Evolutionary conservation across 805 yeast species (phyloP), one percentile per base, ranked within the genome.

Genomic region (Metschnikowia gelsemii): DNA sequence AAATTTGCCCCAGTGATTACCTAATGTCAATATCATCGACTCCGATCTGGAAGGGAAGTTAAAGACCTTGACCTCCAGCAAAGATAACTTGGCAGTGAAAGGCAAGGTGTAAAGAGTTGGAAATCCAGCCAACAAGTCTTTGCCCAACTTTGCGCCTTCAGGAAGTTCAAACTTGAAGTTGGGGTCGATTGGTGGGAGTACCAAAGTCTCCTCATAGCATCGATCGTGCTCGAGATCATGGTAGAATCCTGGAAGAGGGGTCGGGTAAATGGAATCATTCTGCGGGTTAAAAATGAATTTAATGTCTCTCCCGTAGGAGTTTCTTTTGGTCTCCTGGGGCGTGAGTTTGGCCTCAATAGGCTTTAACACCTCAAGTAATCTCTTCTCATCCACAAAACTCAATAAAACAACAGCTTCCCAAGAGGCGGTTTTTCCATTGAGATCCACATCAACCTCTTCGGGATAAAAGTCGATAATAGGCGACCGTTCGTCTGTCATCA

Each of bases 361-460:
- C 35, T 65, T 70, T 76, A 93, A 77, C 1, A 91, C 91, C 3
- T 73, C 80, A 23, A 84, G 66, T 42, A 93, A 73, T 46, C 93
- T 75, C 22, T 76, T 64, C 56, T 85, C 88, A 51, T 93, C 97
- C 33, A 93, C 97, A 72, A 93, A 93, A 4, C 95, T 82, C 44
- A 93, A 76, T 55, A 87, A 76, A 5, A 93, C 96, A 42, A 93
- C 96, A 8, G 97, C 97, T 67, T 93, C 98, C 99, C 99, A 93
- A 36, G 88, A 84, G 2, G 93, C 95, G 41, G 89, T 87, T 61
- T 93, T 93, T 32, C 98, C 99, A 59, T 93, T 93, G 77, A 80
- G 75, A 66, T 93, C 99, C 25, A 87, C 73, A 38, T 82, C 87
- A 42, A 91, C 96, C 45, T 87, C 87, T 43, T 76, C 74, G 2